Percentiles rank a stretch among this genome's conserved stretches.
Evolutionary conservation across 1,284 basidiomycete species (phyloP).

Genomic region (Coniferiporia sulphurascens): DNA sequence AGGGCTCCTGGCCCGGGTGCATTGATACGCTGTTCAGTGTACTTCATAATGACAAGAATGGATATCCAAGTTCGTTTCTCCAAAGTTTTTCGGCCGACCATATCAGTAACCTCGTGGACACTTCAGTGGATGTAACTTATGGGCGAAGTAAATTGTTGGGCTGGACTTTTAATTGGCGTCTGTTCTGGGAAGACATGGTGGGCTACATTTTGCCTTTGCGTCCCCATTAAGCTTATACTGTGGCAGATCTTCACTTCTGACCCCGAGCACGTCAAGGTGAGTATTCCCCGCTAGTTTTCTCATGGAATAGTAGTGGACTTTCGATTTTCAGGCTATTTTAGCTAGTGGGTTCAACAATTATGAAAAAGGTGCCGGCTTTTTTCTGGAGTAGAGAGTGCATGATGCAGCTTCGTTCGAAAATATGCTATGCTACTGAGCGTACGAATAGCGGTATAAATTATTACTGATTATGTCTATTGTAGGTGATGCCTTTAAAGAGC

Average conservation of each 20-base stretch:
- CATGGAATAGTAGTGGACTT: not conserved
- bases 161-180: constrained; percentile 25
- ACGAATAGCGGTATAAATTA: constrained; percentile 7
- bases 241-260: constrained; percentile 35
- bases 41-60: not conserved
- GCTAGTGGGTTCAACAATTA: constrained; percentile 36
- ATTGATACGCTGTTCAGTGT: constrained; percentile 27
- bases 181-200: constrained; percentile 27
- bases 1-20: constrained; percentile 29
- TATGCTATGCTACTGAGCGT: too few species aligned
- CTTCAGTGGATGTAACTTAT: constrained; percentile 9
- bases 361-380: constrained; percentile 33
- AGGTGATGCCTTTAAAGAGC: constrained; percentile 28
- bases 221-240: not conserved
- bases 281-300: not conserved
- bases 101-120: not conserved
- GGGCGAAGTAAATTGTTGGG: constrained; percentile 22
- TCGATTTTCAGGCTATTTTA: constrained; percentile 26
- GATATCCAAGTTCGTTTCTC: not conserved
- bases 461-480: not conserved
- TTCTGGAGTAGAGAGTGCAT: not conserved
- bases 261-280: constrained; percentile 38
- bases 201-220: not conserved
- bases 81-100: not conserved
- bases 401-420: too few species aligned